Evolutionary conservation across 306 rosid genomes (phyloP).

Genomic region (Cicer chorassanicum): DNA sequence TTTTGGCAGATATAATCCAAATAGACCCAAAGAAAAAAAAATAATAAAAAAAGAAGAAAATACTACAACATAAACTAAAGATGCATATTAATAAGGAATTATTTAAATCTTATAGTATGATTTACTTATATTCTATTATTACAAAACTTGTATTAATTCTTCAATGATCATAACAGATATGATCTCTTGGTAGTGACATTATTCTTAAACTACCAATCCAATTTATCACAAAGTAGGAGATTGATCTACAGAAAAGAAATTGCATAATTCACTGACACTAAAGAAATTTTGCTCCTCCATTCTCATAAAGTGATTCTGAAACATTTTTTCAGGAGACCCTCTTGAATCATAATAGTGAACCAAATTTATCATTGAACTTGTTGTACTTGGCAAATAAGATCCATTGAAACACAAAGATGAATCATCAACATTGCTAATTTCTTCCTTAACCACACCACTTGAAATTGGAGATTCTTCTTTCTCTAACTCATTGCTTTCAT

Average conservation of each 20-base stretch:
- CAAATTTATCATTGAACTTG: slow-evolving; percentile 49
- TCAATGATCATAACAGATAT: slow-evolving; percentile 9
- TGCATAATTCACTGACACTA: slow-evolving; percentile 54
- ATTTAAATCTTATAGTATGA: slow-evolving; percentile 6
- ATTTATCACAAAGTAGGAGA: slow-evolving; percentile 62
- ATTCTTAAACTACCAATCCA: slow-evolving; percentile 41
- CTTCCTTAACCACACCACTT: slow-evolving; percentile 53
- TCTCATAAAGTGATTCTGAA: slow-evolving; percentile 55
- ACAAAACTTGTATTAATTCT: neutral
- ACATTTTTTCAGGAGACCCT: slow-evolving; percentile 42
- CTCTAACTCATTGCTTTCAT: slow-evolving; percentile 42
- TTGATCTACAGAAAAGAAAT: slow-evolving; percentile 80
- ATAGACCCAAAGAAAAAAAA: neutral
- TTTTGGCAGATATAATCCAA: neutral
- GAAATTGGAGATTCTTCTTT: slow-evolving; percentile 55
- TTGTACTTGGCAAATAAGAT: slow-evolving; percentile 42
- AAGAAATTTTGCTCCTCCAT: slow-evolving; percentile 62
- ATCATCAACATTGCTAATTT: slow-evolving; percentile 49
- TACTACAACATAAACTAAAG: slow-evolving; percentile 17
- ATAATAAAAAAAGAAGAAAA: neutral
- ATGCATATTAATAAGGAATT: neutral
- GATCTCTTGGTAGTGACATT: slow-evolving; percentile 11
- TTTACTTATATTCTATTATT: neutral
- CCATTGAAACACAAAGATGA: slow-evolving; percentile 50
- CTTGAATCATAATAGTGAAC: slow-evolving; percentile 59